Base-by-base conservation (phyloP, 495 filamentous ascomycete genomes). In the Neurospora pannonica region DNA sequence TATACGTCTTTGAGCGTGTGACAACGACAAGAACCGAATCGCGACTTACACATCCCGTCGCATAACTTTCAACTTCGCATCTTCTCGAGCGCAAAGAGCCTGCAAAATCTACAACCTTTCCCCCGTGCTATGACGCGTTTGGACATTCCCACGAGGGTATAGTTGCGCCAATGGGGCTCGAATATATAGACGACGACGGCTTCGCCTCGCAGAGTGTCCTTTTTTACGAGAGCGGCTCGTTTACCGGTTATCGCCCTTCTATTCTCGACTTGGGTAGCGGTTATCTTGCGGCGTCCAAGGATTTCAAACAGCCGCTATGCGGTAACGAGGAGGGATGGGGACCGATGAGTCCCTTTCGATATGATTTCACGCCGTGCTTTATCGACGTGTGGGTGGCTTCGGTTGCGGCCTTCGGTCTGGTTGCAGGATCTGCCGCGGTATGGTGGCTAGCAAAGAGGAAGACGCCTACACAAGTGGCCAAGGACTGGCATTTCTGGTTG, bases 291-390 rank as follows among this genome's bases (percentile, higher is more conserved):
- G 84, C 87, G 7, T 80, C 79, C 6, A 74, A 75, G 54, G 70
- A 78, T 62, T 80, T 81, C 74, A 79, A 78, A 69, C 92, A 96
- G 79, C 89, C 92, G 38, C 87, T 97, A 83, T 98, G 95, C 82
- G 88, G 91, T 77, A 93, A 97, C 83, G 83, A 85, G 40, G 95
- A 98, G 83, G 97, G 97, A 79, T 99, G 96, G 96, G 97, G 97
- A 13, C 97, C 97, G 21, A 73, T 99, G 77, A 96, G 93, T 81
- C 89, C 89, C 24, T 86, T 88, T 73, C 85, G 94, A 75, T 97
- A 92, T 81, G 95, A 98, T 81, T 92, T 99, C 82, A 98, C 97
- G 43, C 94, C 97, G 73, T 99, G 97, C 83, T 98, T 98, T 81
- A 87, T 97, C 70, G 97, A 98, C 81, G 87, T 95, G 11, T 92